Percentiles rank a stretch among this genome's conserved stretches.
These are phyloP conservation scores for Phytopythium kandeliae DNA, from an alignment of 352 stramenopile genomes.

Conservation along the genomic window DNA sequence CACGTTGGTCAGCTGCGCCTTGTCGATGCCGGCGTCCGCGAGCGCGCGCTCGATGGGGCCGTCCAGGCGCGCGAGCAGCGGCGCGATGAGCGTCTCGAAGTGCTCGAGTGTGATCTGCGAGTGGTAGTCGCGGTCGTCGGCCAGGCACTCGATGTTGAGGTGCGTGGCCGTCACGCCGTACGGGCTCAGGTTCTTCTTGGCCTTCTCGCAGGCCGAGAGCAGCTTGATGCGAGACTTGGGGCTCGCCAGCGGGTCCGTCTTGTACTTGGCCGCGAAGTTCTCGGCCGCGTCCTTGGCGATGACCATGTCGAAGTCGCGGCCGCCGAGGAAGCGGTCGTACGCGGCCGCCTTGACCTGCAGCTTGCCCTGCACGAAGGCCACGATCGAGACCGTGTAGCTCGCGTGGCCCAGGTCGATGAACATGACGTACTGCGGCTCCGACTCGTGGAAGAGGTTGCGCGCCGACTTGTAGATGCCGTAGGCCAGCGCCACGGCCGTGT, in stretches of 20 bases:
- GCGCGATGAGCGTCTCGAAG: conserved; percentile 93
- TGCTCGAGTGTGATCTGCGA: conserved; percentile 91
- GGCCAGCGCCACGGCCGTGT: conserved; percentile 92
- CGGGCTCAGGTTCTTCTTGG: conserved; percentile 98
- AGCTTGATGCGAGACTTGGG: conserved; percentile 97
- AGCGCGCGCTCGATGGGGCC: conserved; percentile 82
- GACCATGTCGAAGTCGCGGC: conserved; percentile 95
- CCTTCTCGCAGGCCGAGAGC: conserved; percentile 96
- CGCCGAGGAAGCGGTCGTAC: conserved; percentile 94
- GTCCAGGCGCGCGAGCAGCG: conserved; percentile 81
- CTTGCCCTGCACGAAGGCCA: conserved; percentile 93
- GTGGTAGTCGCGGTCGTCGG: conserved; percentile 97
- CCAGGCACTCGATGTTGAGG: conserved; percentile 98
- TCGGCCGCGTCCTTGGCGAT: conserved; percentile 93
- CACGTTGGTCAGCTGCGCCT: conserved; percentile 87
- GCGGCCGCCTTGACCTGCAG: conserved; percentile 93
- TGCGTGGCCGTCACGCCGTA: conserved; percentile 95
- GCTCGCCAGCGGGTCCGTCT: conserved; percentile 88
- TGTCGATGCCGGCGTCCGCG: conserved; percentile 85
- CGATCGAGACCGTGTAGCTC: conserved; percentile 89
- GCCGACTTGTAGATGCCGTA: conserved; percentile 97
- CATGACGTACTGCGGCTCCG: conserved; percentile 95
- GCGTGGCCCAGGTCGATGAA: conserved; percentile 99
- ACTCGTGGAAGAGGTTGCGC: conserved; percentile 92
- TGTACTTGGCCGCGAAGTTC: conserved; percentile 97